A percentile compares a stretch with the other conserved stretches of the same genome.
Evolutionary conservation across 495 filamentous ascomycete species (phyloP).

Genomic region (Geoglossum glabrum): DNA sequence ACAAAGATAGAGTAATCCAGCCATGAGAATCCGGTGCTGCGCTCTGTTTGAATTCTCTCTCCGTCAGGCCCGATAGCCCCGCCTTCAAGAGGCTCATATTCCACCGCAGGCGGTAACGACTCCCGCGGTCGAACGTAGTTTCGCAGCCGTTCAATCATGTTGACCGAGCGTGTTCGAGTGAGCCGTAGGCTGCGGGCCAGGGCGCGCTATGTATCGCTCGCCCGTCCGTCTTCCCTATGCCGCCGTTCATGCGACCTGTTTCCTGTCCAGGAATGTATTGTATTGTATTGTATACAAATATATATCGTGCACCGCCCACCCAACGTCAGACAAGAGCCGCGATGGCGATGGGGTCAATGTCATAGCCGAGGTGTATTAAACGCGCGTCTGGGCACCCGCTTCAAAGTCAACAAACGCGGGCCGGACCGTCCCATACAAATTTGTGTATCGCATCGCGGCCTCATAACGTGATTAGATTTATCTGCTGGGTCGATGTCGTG

Average conservation of each 20-base stretch:
- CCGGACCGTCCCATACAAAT: neutral
- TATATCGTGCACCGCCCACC: too few relatives aligned
- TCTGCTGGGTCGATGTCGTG: constrained; percentile 2
- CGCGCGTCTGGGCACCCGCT: neutral
- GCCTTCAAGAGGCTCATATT: neutral
- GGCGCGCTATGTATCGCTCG: too few relatives aligned
- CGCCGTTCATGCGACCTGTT: too few relatives aligned
- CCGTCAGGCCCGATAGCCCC: neutral
- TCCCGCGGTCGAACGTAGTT: neutral
- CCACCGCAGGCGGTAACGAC: neutral
- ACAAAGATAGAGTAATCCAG: constrained; percentile 70
- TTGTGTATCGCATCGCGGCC: neutral
- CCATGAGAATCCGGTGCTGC: constrained; percentile 18
- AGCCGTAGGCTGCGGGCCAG: too few relatives aligned
- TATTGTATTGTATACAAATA: too few relatives aligned
- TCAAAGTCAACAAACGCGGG: neutral
- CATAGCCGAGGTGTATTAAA: neutral
- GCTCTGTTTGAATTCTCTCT: neutral
- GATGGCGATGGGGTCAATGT: too few relatives aligned
- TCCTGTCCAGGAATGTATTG: too few relatives aligned
- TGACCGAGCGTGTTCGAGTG: neutral
- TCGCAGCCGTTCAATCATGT: neutral
- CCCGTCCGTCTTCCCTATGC: too few relatives aligned
- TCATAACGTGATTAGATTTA: neutral
- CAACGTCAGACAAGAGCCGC: neutral